A percentile compares a stretch with the other conserved stretches of the same genome.
Conservation (phyloP, 371 early-diverging fungal species). For the Mortierella sp. region DNA sequence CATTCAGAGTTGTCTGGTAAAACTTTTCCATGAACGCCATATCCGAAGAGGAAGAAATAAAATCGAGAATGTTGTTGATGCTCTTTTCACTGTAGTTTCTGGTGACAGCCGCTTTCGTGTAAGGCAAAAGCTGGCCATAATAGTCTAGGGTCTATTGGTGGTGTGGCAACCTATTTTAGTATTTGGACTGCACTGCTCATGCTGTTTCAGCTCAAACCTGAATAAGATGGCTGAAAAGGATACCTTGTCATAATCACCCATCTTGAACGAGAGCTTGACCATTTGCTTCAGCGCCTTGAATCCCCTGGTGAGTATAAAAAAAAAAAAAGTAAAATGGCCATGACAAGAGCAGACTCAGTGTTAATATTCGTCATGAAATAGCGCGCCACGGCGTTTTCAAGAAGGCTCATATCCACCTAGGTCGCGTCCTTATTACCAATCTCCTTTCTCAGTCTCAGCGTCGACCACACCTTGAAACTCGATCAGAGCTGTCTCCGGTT, state of each 20-base stretch:
- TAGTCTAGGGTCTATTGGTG: slow-evolving; percentile 73
- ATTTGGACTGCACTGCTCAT: neutral
- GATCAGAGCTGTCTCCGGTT: slow-evolving; percentile 78
- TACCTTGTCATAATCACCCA: slow-evolving; percentile 74
- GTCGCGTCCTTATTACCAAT: slow-evolving; percentile 68
- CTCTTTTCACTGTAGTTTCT: slow-evolving; percentile 95
- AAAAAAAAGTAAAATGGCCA: neutral
- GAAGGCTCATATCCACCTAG: neutral
- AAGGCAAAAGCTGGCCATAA: slow-evolving; percentile 83
- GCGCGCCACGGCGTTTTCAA: neutral
- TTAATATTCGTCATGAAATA: neutral
- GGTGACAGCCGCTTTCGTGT: slow-evolving; percentile 84
- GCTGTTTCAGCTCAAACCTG: neutral
- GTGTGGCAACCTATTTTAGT: neutral
- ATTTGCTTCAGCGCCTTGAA: slow-evolving; percentile 96
- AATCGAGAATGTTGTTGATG: slow-evolving; percentile 94
- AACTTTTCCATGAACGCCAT: slow-evolving; percentile 86
- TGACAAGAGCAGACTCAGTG: slow-evolving; percentile 2
- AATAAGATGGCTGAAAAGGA: neutral
- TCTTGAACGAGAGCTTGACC: slow-evolving; percentile 85
- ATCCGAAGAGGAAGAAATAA: slow-evolving; percentile 78
- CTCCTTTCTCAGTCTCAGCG: slow-evolving; percentile 84
- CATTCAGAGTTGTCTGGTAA: slow-evolving; percentile 80
- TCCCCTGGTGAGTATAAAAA: slow-evolving; percentile 71
- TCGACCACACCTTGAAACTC: slow-evolving; percentile 88